Percentiles rank a stretch among this genome's conserved stretches.
Evolutionary conservation across 2,329 filamentous ascomycete genomes (phyloP).

Genomic region (Ramularia endophylla): DNA sequence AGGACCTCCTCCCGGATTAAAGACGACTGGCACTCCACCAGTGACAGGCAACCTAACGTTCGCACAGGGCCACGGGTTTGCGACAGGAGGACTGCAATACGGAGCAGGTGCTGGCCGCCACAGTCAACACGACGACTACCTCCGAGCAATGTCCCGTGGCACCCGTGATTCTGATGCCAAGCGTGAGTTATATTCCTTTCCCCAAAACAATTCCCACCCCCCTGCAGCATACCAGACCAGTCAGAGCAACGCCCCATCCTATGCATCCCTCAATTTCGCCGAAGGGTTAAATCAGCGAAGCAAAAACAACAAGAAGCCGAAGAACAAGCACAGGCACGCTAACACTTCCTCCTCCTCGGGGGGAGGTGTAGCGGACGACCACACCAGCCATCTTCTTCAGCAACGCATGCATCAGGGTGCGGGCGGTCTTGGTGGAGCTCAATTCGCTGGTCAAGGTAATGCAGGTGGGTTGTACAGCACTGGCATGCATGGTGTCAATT

Average conservation of each 20-base stretch:
- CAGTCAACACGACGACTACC: slow-evolving; percentile 20
- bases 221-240: slow-evolving; percentile 18
- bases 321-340: slow-evolving; percentile 99
- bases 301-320: slow-evolving; percentile 81
- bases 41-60: slow-evolving; percentile 77
- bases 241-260: slow-evolving; percentile 20
- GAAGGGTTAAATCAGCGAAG: slow-evolving; percentile 47
- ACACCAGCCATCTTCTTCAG: slow-evolving; percentile 76
- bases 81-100: slow-evolving; percentile 60
- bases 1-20: slow-evolving; percentile 88
- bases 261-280: slow-evolving; percentile 22
- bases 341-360: slow-evolving; percentile 98
- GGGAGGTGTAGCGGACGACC: slow-evolving; percentile 99
- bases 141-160: slow-evolving; percentile 15
- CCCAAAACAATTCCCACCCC: slow-evolving; percentile 20
- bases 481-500: slow-evolving; percentile 28
- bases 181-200: slow-evolving; percentile 30
- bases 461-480: slow-evolving; percentile 22
- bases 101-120: slow-evolving; percentile 44
- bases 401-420: slow-evolving; percentile 93
- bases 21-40: slow-evolving; percentile 89
- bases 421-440: slow-evolving; percentile 47
- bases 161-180: slow-evolving; percentile 21
- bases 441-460: slow-evolving; percentile 21
- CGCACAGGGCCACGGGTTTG: slow-evolving; percentile 80